phyloP scores from a whole-genome alignment of 2,329 filamentous ascomycete genomes.

The Helotiales sp. region DNA sequence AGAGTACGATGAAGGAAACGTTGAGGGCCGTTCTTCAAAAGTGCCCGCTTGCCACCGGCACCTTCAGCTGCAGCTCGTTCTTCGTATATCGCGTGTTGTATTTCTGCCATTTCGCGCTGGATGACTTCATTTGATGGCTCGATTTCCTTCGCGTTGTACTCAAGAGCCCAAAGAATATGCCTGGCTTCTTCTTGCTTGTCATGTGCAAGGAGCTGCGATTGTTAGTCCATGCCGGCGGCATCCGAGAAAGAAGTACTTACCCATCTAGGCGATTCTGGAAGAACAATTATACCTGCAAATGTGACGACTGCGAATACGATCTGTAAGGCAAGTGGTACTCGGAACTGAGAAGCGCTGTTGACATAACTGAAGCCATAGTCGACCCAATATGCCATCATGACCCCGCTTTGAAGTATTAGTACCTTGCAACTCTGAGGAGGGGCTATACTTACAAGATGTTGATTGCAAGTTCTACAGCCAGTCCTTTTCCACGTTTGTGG shows the following conservation, averaged over 20 bases:
- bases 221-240: too few relatives aligned
- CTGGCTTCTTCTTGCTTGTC: constrained; percentile 42
- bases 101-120: neutral
- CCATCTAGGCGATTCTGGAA: constrained; percentile 55
- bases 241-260: too few relatives aligned
- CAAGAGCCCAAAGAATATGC: neutral
- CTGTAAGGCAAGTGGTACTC: constrained; percentile 45
- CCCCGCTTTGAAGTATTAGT: constrained; percentile 3
- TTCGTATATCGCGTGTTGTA: neutral
- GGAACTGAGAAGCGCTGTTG: constrained; percentile 39
- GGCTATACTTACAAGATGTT: constrained; percentile 35
- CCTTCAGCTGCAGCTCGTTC: neutral
- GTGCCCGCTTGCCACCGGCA: neutral
- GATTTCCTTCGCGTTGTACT: neutral
- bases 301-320: constrained; percentile 58
- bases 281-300: constrained; percentile 60
- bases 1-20: neutral
- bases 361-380: constrained; percentile 50
- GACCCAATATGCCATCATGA: constrained; percentile 46
- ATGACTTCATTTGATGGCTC: neutral
- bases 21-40: neutral
- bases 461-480: constrained; percentile 38
- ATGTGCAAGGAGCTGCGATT: constrained; percentile 61
- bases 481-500: constrained; percentile 39
- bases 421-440: neutral